These are phyloP conservation scores for Zarea fungicola DNA, from an alignment of 2,329 filamentous ascomycete genomes.

Conservation along the genomic window DNA sequence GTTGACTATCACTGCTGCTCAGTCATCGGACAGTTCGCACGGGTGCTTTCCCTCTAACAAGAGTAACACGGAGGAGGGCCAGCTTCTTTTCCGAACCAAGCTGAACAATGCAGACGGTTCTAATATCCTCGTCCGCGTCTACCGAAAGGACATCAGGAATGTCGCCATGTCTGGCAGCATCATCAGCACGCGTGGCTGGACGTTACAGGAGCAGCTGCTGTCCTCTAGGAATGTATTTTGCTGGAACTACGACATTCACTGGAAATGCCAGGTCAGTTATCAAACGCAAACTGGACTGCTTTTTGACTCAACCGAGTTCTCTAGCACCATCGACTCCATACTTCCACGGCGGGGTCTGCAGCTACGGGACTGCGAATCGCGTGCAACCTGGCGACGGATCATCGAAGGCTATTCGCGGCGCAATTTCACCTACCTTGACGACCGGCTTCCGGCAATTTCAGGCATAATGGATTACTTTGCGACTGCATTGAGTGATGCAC, in stretches of 20 bases:
- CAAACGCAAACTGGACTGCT: background rate
- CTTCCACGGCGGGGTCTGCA: background rate
- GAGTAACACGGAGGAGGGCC: too few species aligned
- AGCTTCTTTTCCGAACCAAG: background rate
- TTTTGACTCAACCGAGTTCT: background rate
- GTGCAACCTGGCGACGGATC: background rate
- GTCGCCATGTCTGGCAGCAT: background rate
- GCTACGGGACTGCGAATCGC: background rate
- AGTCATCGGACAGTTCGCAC: background rate
- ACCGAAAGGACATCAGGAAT: background rate
- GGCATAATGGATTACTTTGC: background rate
- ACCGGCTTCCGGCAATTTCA: background rate
- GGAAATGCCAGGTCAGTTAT: background rate
- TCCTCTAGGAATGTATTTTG: background rate
- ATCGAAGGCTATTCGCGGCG: background rate
- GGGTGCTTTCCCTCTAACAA: background rate
- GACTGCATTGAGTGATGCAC: background rate
- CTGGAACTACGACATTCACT: background rate
- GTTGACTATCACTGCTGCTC: background rate
- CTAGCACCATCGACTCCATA: background rate
- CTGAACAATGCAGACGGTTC: background rate
- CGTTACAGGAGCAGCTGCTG: background rate
- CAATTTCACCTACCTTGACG: background rate
- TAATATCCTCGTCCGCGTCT: background rate
- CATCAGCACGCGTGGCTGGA: background rate